Base-by-base conservation (phyloP, 768 basidiomycete species). In the Floccularia luteovirens region DNA sequence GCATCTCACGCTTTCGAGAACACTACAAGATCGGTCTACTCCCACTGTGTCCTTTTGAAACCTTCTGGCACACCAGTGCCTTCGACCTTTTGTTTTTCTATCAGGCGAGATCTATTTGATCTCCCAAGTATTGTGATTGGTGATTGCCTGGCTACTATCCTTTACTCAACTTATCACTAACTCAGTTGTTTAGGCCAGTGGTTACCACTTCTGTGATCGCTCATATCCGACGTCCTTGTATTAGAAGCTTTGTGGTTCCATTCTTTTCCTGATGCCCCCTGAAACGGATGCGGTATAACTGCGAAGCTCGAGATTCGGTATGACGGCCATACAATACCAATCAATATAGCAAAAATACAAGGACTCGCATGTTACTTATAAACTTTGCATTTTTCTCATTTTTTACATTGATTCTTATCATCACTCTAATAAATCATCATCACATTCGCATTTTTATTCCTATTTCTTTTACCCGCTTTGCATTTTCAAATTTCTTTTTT, bases 1-100 rank as follows among this genome's bases (percentile, higher is more conserved):
- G 90, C 90, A 20, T 79, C 83, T 36, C 91, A 97, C 60, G 94
- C 96, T 5, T 99, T 99, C 52, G 94, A 99, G 59, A 96, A 92
- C 62, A 90, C 92, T 38, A 90, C 91, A 25, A 91, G 91, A 63
- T 89, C 90, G 1, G 90, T 98, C 39, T 93, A 91, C 59, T 87
- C 89, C 43, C 87, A 92, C 51, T 92, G 90, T 45, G 87, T 91
- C 22, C 60, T 96, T 31, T 73, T 93, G 47, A 91, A 92, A 56
- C 86, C 88, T 4, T 75, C 74, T 20, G 88, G 90, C 12, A 75
- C 80, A 2, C 88, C 89, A 1, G 78, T 97, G 20, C 87, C 90
- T 31, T 83, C 91, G 36, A 88, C 94, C 16, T 94, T 94, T 62
- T 96, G 93, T 59, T 96, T 96, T 58, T 91, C 90, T 40, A 91